Evolutionary conservation across 2,329 filamentous ascomycete genomes (phyloP), one percentile per base, ranked within the genome.

Genomic region (Apiospora rasikravindrae): DNA sequence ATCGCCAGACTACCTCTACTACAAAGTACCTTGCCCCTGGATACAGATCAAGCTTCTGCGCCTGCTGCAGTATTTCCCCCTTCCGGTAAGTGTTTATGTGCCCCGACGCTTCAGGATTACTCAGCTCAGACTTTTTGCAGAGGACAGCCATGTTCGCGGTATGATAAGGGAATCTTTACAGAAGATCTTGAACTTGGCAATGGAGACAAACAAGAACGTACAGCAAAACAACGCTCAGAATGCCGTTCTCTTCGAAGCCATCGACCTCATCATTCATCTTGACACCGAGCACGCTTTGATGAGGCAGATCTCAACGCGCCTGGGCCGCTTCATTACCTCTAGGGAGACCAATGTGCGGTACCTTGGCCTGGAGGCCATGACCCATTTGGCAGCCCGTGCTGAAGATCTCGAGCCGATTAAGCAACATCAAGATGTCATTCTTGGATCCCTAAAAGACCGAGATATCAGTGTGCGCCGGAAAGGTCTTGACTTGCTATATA

Each of bases 151-250:
- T 81, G 91, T 98, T 53, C 93, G 96, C 71, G 92, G 94, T 64
- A 92, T 99, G 84, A 96, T 99, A 75, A 92, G 96, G 67, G 93
- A 98, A 80, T 96, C 95, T 0, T 84, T 99, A 67, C 94, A 97
- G 81, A 94, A 93, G 81, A 97, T 98, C 66, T 88, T 99, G 81
- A 94, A 98, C 78, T 87, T 94, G 49, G 96, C 96, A 1, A 92
- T 97, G 86, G 96, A 98, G 80, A 92, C 94, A 80, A 96, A 94
- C 70, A 99, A 98, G 85, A 99, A 99, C 78, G 96, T 99, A 22
- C 96, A 99, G 83, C 96, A 99, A 81, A 99, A 99, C 83, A 99
- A 99, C 80, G 96, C 96, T 0, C 96, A 98, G 80, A 99, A 99
- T 79, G 96, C 96, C 0, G 95, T 99, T 19, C 88, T 99, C 1